These are phyloP conservation scores for Fusarium xylarioides DNA, from an alignment of 2,329 filamentous ascomycete genomes.

Conservation along the genomic window DNA sequence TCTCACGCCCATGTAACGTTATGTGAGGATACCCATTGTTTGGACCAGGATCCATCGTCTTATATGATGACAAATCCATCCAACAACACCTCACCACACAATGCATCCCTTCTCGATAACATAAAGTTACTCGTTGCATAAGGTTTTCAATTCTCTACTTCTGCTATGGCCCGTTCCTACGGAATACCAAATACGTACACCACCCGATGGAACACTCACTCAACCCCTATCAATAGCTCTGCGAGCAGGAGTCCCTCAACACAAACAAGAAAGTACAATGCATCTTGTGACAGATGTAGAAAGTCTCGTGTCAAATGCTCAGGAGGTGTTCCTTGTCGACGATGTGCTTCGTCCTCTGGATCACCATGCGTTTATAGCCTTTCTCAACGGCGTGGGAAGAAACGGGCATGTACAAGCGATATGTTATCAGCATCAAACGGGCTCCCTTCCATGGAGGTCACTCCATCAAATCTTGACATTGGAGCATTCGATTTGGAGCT, in stretches of 20 bases:
- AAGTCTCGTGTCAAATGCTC: conserved; percentile 12
- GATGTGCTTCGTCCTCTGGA: neutral
- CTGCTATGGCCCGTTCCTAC: neutral
- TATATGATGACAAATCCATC: neutral
- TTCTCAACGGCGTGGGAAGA: conserved; percentile 8
- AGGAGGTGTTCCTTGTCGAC: neutral
- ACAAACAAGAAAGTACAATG: neutral
- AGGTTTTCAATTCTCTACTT: neutral
- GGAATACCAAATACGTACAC: neutral
- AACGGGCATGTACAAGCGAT: neutral
- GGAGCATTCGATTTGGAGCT: neutral
- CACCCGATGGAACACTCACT: neutral
- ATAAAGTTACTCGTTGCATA: neutral
- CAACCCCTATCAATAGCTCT: neutral
- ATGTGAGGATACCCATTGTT: neutral
- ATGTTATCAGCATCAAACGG: neutral
- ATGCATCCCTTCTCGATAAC: neutral
- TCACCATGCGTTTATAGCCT: neutral
- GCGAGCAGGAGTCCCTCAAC: neutral
- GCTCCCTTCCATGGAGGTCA: accelerated
- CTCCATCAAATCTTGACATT: neutral
- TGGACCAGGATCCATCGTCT: neutral
- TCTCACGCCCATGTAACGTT: neutral
- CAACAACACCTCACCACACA: neutral
- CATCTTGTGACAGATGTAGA: conserved; percentile 13